These are phyloP conservation scores for Taphrina deformans DNA, from an alignment of 1,139 yeast species.

Conservation along the genomic window DNA sequence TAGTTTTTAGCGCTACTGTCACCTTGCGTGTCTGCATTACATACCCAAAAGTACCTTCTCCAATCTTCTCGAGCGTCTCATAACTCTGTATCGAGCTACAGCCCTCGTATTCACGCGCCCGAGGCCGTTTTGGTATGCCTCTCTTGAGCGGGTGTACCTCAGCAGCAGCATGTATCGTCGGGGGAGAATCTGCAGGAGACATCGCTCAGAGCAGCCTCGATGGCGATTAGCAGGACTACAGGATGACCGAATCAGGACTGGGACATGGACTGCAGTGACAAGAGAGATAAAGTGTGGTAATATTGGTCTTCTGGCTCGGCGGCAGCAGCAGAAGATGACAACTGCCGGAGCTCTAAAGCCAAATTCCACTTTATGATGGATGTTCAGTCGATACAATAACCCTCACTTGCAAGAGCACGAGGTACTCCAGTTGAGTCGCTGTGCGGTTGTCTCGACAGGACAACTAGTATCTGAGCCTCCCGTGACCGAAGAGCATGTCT, in stretches of 20 bases:
- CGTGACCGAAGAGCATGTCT: too few species aligned
- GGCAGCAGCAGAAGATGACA: background rate
- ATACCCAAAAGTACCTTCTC: slow-evolving; percentile 86
- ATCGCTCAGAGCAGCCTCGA: background rate
- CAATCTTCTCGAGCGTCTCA: slow-evolving; percentile 63
- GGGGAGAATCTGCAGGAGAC: background rate
- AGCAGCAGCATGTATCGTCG: background rate
- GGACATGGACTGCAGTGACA: too few species aligned
- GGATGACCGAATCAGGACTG: too few species aligned
- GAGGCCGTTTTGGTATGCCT: slow-evolving; percentile 27
- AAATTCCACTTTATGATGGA: too few species aligned
- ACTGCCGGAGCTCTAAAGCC: slow-evolving; percentile 10
- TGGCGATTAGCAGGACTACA: too few species aligned
- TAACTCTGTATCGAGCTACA: slow-evolving; percentile 47
- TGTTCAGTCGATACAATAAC: too few species aligned
- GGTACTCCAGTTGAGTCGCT: too few species aligned
- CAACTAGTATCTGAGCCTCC: too few species aligned
- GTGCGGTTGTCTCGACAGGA: too few species aligned
- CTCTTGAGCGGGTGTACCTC: slow-evolving; percentile 16
- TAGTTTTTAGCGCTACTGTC: background rate
- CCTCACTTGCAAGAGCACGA: too few species aligned
- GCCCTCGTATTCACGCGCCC: slow-evolving; percentile 25
- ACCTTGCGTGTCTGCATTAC: slow-evolving; percentile 42
- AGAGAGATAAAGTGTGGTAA: too few species aligned
- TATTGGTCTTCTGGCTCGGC: too few species aligned